Evolutionary conservation across 2,329 filamentous ascomycete genomes (phyloP), one percentile per base, ranked within the genome.

Genomic region (Fusarium clavum): DNA sequence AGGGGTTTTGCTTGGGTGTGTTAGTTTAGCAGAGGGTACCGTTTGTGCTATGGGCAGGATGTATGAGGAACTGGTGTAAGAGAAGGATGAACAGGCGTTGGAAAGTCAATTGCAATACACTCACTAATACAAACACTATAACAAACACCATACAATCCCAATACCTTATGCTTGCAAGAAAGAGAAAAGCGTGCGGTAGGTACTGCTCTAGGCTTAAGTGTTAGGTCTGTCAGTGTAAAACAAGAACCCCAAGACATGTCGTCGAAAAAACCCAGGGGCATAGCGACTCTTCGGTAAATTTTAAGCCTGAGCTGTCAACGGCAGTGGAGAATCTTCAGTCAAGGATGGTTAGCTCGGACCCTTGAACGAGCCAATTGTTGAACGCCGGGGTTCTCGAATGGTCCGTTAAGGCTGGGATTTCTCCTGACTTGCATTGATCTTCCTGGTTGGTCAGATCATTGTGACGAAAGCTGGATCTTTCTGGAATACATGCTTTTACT

Each of bases 211-310:
- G 25, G 25, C 25, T 34, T 34, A 34, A 34, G 32, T 34, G 32
- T 5, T 10, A 16, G 5, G 32, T 25, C 32, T 3, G 8, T 34
- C 32, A 34, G 3, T 10, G 10, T 12, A 20, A 49, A n/a, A 18
- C 43, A 40, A 25, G 63, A 61, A 49, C 18, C n/a, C 13, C 44
- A 54, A 54, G 58, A 22, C 53, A 57, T 68, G 67, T 69, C 58
- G 67, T 68, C 51, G 43, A 8, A 16, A 70, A 70, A 71, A 29
- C 24, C 44, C 45, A 63, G 67, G 67, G 67, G 68, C 53, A 51
- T 70, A 60, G 53, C 64, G 59, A 59, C 53, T 57, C 25, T 45
- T 46, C 54, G 67, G 58, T 68, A 57, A 70, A 64, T 68, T 57
- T 55, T 41, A n/a, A 57, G 55, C 29, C 52, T 51, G 53, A 57